phyloP scores from a whole-genome alignment of 2,329 filamentous ascomycete genomes.

The Pyrenophora graminea region DNA sequence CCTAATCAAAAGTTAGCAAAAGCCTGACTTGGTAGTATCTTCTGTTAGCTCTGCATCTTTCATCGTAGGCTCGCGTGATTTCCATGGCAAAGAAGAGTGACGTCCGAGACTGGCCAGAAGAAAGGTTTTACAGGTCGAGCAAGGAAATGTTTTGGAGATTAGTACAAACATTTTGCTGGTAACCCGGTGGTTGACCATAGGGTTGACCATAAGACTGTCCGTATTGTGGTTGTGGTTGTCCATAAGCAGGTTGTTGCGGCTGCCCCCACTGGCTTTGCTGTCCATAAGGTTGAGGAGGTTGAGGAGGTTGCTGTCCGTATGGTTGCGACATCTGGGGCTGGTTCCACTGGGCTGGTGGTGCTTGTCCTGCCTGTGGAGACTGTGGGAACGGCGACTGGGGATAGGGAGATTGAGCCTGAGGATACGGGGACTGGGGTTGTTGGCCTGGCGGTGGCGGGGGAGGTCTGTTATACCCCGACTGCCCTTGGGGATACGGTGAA shows the following conservation, averaged over 20 bases:
- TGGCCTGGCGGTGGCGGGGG: conserved; percentile 39
- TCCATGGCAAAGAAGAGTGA: background rate
- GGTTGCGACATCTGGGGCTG: conserved; percentile 39
- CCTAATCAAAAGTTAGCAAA: conserved; percentile 27
- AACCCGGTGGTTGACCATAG: conserved; percentile 37
- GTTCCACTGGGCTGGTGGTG: conserved; percentile 24
- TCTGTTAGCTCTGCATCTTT: conserved; percentile 25
- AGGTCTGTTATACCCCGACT: conserved; percentile 42
- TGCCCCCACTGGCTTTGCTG: conserved; percentile 32
- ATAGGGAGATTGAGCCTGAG: conserved; percentile 26
- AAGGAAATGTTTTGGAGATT: background rate
- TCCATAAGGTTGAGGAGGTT: conserved; percentile 26
- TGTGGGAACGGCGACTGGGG: conserved; percentile 16
- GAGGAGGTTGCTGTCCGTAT: conserved; percentile 34
- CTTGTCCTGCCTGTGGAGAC: conserved; percentile 26
- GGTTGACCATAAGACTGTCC: conserved; percentile 41
- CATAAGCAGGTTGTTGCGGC: conserved; percentile 24
- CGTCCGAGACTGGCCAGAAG: too few relatives aligned
- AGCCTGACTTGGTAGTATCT: background rate
- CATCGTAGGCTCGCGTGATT: background rate
- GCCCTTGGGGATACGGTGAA: conserved; percentile 43
- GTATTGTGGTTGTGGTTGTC: conserved; percentile 41
- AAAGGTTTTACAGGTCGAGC: too few relatives aligned
- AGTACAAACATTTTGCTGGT: conserved; percentile 28
- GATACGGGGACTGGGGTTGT: conserved; percentile 26